These are phyloP conservation scores for Hypholoma sublateritium DNA, from an alignment of 768 basidiomycete genomes.

Conservation along the genomic window DNA sequence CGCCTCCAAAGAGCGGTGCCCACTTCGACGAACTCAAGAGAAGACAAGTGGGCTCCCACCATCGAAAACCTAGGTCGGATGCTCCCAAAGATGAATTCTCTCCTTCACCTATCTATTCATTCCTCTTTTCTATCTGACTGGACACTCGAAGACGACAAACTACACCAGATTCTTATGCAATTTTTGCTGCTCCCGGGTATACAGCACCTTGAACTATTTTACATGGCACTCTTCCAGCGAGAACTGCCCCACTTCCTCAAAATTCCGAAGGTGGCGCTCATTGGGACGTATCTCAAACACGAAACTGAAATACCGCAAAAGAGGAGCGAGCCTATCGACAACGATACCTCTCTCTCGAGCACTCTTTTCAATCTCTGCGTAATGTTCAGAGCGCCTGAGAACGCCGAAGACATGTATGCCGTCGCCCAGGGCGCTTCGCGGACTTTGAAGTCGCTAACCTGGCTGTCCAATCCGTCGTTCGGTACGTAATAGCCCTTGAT, in stretches of 20 bases:
- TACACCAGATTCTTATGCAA: constrained; percentile 1
- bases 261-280: constrained; percentile 12
- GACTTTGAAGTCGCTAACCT: constrained; percentile 10
- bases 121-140: constrained; percentile 10
- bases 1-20: not conserved
- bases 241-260: constrained; percentile 2
- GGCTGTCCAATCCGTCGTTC: constrained; percentile 11
- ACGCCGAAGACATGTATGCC: constrained; percentile 1
- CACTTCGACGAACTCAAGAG: not conserved
- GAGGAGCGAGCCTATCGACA: not conserved
- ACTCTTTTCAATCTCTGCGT: constrained; percentile 10
- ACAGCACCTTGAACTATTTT: not conserved
- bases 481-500: constrained; percentile 4
- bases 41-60: not conserved
- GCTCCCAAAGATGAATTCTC: constrained; percentile 1
- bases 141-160: constrained; percentile 3
- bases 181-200: not conserved
- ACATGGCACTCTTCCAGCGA: not conserved
- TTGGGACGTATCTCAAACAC: not conserved
- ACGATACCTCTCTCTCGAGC: not conserved
- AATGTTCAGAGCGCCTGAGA: not conserved
- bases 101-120: constrained; percentile 2
- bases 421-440: constrained; percentile 6
- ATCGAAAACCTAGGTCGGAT: constrained; percentile 2
- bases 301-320: not conserved